Evolutionary conservation across 2,329 filamentous ascomycete species (phyloP), one percentile per base, ranked within the genome.

Genomic region (Cryoendolithus antarcticus): DNA sequence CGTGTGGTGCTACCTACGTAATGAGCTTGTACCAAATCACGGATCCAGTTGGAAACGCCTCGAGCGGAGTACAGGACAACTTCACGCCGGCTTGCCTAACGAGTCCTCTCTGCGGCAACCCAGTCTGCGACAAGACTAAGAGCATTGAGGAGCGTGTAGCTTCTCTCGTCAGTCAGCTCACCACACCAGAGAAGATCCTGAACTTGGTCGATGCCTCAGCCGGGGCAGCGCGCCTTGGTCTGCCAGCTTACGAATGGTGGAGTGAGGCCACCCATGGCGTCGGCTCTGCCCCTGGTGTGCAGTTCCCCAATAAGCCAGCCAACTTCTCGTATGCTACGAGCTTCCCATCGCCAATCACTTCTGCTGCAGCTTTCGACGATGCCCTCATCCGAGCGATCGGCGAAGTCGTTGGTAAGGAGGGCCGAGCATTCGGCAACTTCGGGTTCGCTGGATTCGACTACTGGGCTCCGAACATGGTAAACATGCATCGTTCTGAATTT

Each of bases 381-480:
- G 66, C 66, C 0, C 56, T 81, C 29, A 70, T 81, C 46, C 53
- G 66, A n/a, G 59, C 65, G 5, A 69, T 81, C 3, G 76, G 67
- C 2, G 60, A 53, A 2, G 64, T 73, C 4, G 65, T 75, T 10
- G 61, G 62, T 2, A 77, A 69, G 0, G 76, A 82, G 50, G 74
- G 71, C 0, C 64, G 77, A 19, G 76, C 77, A 0, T 81, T 78
- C 50, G 74, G 64, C 47, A 81, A 81, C 47, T 32, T 34, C 9
- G 41, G 41, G n/a, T 32, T 40, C 27, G 41, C 41, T 13, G 71
- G 70, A 0, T 53, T 74, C 5, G 66, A 77, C 48, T 75, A 65
- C 51, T 79, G 72, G 69, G 74, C 77, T 0, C 77, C 77, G 0
- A 79, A 80, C 48, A 75, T 80, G 54, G 80, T 80, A 48, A 27